Conservation (phyloP, 2,329 filamentous ascomycete genomes). For the Trichoderma semiorbis region DNA sequence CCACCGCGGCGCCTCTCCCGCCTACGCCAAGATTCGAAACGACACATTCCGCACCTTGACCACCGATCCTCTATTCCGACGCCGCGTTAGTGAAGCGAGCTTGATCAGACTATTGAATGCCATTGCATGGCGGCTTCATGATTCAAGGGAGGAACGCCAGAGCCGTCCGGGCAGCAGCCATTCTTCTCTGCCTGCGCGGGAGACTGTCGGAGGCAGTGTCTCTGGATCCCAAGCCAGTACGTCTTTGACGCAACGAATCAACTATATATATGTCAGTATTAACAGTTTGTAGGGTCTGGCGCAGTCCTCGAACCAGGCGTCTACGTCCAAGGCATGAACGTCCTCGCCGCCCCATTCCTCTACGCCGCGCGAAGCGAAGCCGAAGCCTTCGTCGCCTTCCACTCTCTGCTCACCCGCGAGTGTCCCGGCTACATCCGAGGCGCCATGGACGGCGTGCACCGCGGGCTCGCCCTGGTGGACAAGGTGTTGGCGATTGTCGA, state of each 20-base stretch:
- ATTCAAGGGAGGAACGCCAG: slow-evolving; percentile 57
- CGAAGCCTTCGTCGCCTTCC: slow-evolving; percentile 89
- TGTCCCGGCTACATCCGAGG: slow-evolving; percentile 92
- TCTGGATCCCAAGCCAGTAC: slow-evolving; percentile 39
- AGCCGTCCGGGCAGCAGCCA: slow-evolving; percentile 39
- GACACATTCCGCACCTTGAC: slow-evolving; percentile 96
- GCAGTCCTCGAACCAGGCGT: slow-evolving; percentile 65
- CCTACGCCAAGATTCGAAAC: slow-evolving; percentile 96
- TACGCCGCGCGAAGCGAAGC: slow-evolving; percentile 93
- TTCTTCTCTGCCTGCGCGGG: slow-evolving; percentile 33
- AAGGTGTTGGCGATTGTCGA: slow-evolving; percentile 90
- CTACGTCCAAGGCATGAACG: slow-evolving; percentile 99
- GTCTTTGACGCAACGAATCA: slow-evolving; percentile 18
- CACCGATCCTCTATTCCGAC: slow-evolving; percentile 93
- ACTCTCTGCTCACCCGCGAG: slow-evolving; percentile 80
- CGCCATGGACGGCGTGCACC: slow-evolving; percentile 96
- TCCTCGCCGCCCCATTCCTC: slow-evolving; percentile 89
- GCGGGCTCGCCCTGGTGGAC: slow-evolving; percentile 85
- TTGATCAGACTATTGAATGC: slow-evolving; percentile 93
- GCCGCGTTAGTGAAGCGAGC: slow-evolving; percentile 91
- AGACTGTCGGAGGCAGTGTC: slow-evolving; percentile 32
- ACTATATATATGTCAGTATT: not conserved
- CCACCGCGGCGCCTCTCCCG: slow-evolving; percentile 88
- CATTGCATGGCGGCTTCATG: slow-evolving; percentile 88
- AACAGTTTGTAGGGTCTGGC: slow-evolving; percentile 57